These are phyloP conservation scores for Mariannaea sp. DNA, from an alignment of 2,329 filamentous ascomycete genomes.

Conservation along the genomic window DNA sequence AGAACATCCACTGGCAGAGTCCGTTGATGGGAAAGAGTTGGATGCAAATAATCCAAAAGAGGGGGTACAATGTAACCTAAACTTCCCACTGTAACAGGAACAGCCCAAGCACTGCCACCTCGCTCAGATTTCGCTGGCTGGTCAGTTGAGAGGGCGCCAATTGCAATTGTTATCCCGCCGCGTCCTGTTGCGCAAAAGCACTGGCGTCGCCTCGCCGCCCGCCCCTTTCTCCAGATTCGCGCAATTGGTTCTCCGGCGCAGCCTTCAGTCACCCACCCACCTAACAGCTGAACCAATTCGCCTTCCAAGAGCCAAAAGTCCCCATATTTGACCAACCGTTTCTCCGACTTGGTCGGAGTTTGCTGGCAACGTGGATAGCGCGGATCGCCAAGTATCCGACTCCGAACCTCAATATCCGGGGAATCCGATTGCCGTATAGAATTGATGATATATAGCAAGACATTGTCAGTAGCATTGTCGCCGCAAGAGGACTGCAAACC, in stretches of 20 bases:
- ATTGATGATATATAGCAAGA: constrained; percentile 2
- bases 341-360: constrained; percentile 11
- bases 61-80: background rate
- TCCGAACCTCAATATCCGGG: constrained; percentile 5
- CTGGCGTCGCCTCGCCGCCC: background rate
- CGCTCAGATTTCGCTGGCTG: constrained; percentile 14
- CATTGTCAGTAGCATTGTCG: background rate
- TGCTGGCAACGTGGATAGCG: background rate
- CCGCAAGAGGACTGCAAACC: background rate
- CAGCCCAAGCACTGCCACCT: constrained; percentile 1
- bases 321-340: background rate
- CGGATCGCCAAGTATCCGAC: constrained; percentile 1
- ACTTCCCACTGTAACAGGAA: constrained; percentile 4
- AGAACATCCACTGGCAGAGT: background rate
- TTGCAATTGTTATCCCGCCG: constrained; percentile 14
- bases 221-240: constrained; percentile 4
- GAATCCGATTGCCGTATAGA: constrained; percentile 15
- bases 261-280: constrained; percentile 3
- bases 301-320: background rate
- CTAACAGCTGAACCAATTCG: background rate
- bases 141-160: constrained; percentile 11
- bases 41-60: background rate
- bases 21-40: constrained; percentile 1
- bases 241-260: constrained; percentile 15
- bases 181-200: constrained; percentile 7